These are phyloP conservation scores for Pseudoneurospora amorphoporcata DNA, from an alignment of 495 filamentous ascomycete genomes.

Conservation along the genomic window DNA sequence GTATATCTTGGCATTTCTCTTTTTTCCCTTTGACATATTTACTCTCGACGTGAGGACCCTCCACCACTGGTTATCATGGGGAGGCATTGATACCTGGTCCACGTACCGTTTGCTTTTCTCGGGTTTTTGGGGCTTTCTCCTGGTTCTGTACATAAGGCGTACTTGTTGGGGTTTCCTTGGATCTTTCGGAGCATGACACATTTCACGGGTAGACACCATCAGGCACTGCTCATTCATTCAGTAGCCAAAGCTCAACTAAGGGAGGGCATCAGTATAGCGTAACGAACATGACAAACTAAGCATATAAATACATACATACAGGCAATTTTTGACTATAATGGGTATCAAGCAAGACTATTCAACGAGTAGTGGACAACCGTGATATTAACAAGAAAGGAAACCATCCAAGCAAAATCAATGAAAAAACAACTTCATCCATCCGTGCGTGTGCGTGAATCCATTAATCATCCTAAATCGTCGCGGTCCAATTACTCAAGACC, in stretches of 20 bases:
- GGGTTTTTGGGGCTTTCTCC: background rate
- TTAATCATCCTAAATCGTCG: background rate
- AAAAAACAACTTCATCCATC: background rate
- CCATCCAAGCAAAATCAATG: background rate
- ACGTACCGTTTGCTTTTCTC: background rate
- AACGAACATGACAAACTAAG: background rate
- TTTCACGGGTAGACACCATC: background rate
- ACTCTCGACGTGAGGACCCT: background rate
- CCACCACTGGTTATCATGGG: background rate
- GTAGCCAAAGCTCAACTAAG: too few species aligned
- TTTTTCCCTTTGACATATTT: background rate
- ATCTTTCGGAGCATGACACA: background rate
- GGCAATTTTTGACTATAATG: background rate
- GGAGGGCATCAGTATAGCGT: background rate
- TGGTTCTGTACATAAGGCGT: background rate
- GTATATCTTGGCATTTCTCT: background rate
- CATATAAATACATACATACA: background rate
- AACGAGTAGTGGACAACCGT: background rate
- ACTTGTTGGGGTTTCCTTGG: too few species aligned
- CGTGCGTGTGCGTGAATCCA: background rate
- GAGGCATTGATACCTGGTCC: background rate
- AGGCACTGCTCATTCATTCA: background rate
- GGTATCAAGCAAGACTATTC: background rate
- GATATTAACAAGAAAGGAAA: background rate
- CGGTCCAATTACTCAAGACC: background rate